Percentiles rank a stretch among this genome's conserved stretches.
These are phyloP conservation scores for Camptophora hylomeconis DNA, from an alignment of 2,329 filamentous ascomycete genomes.

Conservation along the genomic window DNA sequence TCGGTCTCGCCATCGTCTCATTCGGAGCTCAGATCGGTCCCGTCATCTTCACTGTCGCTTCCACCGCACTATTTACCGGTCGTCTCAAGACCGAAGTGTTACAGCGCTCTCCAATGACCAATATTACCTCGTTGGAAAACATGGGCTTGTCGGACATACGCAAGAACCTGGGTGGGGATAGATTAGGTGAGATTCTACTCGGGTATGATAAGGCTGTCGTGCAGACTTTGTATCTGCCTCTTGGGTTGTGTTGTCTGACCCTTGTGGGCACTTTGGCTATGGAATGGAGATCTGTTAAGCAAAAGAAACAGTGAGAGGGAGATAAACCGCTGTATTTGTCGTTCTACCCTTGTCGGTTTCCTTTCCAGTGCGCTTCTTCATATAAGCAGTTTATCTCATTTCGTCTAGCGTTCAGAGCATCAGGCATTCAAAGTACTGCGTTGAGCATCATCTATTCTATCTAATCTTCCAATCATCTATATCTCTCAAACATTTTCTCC, in stretches of 20 bases:
- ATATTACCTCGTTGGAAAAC: slow-evolving; percentile 6
- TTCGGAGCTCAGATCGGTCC: slow-evolving; percentile 16
- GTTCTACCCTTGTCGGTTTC: too few species aligned
- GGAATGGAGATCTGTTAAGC: slow-evolving; percentile 9
- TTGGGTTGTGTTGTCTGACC: slow-evolving; percentile 8
- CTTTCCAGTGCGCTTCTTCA: too few species aligned
- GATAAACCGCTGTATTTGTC: too few species aligned
- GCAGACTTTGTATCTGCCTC: slow-evolving; percentile 10
- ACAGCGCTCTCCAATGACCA: slow-evolving; percentile 4
- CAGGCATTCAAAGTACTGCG: too few species aligned
- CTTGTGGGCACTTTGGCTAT: slow-evolving; percentile 6
- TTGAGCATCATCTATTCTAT: too few species aligned
- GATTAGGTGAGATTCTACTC: slow-evolving; percentile 6
- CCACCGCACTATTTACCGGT: slow-evolving; percentile 10
- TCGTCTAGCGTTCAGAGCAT: too few species aligned
- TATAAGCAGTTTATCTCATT: too few species aligned
- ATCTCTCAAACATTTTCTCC: slow-evolving; percentile 43
- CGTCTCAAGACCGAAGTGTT: slow-evolving; percentile 6
- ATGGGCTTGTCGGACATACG: slow-evolving; percentile 9
- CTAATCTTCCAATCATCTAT: slow-evolving; percentile 28
- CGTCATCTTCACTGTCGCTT: slow-evolving; percentile 7
- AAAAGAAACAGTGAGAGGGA: slow-evolving; percentile 6
- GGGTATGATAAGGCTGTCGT: slow-evolving; percentile 9
- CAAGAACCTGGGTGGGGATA: slow-evolving; percentile 4
- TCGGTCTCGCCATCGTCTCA: slow-evolving; percentile 19